A percentile compares a stretch with the other conserved stretches of the same genome.
phyloP scores from a whole-genome alignment of 768 basidiomycete species.

The Podaxis pistillaris region DNA sequence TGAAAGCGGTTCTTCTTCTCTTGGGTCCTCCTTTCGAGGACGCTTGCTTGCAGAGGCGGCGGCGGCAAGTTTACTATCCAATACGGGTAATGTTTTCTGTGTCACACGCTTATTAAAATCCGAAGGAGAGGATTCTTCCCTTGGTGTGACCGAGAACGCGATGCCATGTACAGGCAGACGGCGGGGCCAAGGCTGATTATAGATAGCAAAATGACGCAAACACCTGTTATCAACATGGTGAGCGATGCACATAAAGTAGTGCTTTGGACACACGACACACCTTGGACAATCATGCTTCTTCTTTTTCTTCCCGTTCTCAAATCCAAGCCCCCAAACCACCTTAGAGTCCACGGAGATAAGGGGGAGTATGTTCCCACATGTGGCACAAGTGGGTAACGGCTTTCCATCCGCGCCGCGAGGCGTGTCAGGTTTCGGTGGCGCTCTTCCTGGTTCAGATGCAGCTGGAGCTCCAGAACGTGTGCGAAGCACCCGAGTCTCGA shows the following conservation, averaged over 20 bases:
- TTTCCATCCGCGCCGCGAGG: slow-evolving; percentile 65
- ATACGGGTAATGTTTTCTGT: slow-evolving; percentile 45
- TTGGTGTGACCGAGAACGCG: slow-evolving; percentile 44
- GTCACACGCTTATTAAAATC: slow-evolving; percentile 48
- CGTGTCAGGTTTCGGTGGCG: slow-evolving; percentile 36
- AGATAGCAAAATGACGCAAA: slow-evolving; percentile 79
- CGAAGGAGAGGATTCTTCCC: slow-evolving; percentile 48
- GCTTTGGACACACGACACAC: slow-evolving; percentile 37
- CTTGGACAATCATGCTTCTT: slow-evolving; percentile 74
- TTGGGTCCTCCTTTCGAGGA: slow-evolving; percentile 22
- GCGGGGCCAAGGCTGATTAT: slow-evolving; percentile 67
- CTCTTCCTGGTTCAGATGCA: slow-evolving; percentile 27
- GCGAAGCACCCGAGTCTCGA: slow-evolving; percentile 51
- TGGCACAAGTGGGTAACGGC: slow-evolving; percentile 67
- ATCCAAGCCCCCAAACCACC: slow-evolving; percentile 69
- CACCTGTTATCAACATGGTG: slow-evolving; percentile 45
- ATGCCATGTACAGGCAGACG: slow-evolving; percentile 52
- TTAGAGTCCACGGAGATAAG: slow-evolving; percentile 74
- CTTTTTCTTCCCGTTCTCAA: slow-evolving; percentile 53
- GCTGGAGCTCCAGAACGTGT: slow-evolving; percentile 39
- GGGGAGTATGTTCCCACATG: slow-evolving; percentile 69
- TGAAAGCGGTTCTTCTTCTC: slow-evolving; percentile 32
- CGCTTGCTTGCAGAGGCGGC: slow-evolving; percentile 33
- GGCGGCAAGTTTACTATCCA: slow-evolving; percentile 56
- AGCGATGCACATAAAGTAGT: neutral